Evolutionary conservation across 164 flowering plant species (phyloP).

Genomic region (Pachysandra terminalis): DNA sequence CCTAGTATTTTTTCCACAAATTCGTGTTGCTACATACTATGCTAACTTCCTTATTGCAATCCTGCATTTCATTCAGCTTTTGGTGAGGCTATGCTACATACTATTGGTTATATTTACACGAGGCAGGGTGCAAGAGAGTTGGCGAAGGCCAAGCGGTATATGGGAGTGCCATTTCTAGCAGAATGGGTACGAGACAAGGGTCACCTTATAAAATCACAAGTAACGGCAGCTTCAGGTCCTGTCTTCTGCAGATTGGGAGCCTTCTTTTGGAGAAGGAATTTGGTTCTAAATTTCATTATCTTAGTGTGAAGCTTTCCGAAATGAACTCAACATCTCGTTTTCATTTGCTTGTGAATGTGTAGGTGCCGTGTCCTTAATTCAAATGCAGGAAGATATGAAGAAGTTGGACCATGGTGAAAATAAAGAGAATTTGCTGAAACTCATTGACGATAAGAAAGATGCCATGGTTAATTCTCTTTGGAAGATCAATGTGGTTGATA

Average conservation of each 20-base stretch:
- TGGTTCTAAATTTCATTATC: background rate
- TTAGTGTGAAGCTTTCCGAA: background rate
- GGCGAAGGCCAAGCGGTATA: constrained; percentile 60
- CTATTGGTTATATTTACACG: constrained; percentile 90
- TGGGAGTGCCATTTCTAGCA: constrained; percentile 89
- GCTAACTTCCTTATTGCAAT: too few species aligned
- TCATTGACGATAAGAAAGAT: constrained; percentile 66
- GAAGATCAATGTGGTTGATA: constrained; percentile 90
- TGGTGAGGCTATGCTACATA: constrained; percentile 97
- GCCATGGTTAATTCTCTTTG: constrained; percentile 78
- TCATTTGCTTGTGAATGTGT: constrained; percentile 9
- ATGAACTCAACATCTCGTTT: background rate
- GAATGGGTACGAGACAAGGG: constrained; percentile 98
- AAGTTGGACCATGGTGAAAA: constrained; percentile 51
- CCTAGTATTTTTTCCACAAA: too few species aligned
- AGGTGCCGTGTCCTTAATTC: constrained; percentile 83
- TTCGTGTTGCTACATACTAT: too few species aligned
- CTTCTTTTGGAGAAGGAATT: background rate
- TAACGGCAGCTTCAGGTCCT: constrained; percentile 83
- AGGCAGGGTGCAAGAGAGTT: constrained; percentile 85
- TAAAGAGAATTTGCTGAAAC: constrained; percentile 49
- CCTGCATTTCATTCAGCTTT: constrained; percentile 81
- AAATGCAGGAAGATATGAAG: constrained; percentile 63
- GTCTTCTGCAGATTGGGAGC: background rate
- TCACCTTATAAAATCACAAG: constrained; percentile 81